A percentile compares a stretch with the other conserved stretches of the same genome.
Conservation (phyloP, 352 stramenopile genomes). For the Phytophthora hibernalis region DNA sequence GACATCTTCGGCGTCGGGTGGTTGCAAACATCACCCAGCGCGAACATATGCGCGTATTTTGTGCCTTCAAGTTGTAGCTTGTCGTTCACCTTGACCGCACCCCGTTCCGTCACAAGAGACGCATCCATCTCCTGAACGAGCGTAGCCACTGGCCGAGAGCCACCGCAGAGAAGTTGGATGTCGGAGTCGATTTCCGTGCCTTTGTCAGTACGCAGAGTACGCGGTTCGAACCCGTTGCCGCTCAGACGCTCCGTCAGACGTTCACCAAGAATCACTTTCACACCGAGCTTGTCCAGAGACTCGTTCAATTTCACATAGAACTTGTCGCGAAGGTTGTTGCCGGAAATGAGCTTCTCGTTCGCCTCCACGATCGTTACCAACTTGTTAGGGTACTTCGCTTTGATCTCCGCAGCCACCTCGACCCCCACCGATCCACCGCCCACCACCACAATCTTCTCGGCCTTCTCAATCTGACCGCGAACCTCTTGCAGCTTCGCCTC, state of each 20-base stretch:
- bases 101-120: conserved; percentile 44
- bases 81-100: conserved; percentile 56
- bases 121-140: conserved; percentile 53
- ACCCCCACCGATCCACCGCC: conserved; percentile 64
- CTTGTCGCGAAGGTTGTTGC: conserved; percentile 42
- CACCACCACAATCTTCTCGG: conserved; percentile 43
- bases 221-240: conserved; percentile 40
- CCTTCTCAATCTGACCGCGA: conserved; percentile 47
- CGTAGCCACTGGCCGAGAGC: conserved; percentile 42
- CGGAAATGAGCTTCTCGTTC: conserved; percentile 42
- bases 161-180: conserved; percentile 56
- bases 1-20: conserved; percentile 55
- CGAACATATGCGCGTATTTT: conserved; percentile 62
- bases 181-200: conserved; percentile 62
- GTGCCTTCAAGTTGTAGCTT: conserved; percentile 56
- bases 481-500: conserved; percentile 53
- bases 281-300: conserved; percentile 43
- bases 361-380: conserved; percentile 63
- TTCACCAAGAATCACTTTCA: conserved; percentile 67
- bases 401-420: conserved; percentile 72
- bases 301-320: conserved; percentile 35
- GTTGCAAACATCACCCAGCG: conserved; percentile 60
- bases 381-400: conserved; percentile 61
- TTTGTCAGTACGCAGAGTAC: conserved; percentile 53
- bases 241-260: conserved; percentile 7